Conservation (phyloP, 2,329 filamentous ascomycete genomes). For the Lecanoromycetidae sp. region DNA sequence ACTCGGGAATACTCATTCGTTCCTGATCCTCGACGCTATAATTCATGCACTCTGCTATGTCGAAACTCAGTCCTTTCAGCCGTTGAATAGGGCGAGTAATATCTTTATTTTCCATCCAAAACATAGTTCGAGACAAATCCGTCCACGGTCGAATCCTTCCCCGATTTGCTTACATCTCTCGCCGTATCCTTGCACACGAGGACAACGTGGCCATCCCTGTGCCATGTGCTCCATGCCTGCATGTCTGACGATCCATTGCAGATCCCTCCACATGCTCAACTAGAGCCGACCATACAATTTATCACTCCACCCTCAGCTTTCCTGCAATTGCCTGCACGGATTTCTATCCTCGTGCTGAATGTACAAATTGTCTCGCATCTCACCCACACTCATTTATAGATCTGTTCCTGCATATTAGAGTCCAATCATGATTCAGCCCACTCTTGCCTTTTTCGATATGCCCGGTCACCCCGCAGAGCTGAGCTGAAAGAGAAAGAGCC, state of each 20-base stretch:
- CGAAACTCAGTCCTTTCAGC: too few relatives aligned
- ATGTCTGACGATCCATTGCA: constrained; percentile 5
- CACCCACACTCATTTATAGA: not conserved
- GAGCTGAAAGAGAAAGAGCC: constrained; percentile 12
- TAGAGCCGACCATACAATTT: constrained; percentile 1
- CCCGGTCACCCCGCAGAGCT: constrained; percentile 3
- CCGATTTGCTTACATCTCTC: not conserved
- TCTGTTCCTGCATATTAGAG: not conserved
- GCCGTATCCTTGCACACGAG: not conserved
- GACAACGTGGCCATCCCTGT: constrained; percentile 13
- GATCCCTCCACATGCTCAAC: constrained; percentile 1
- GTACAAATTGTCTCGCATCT: not conserved
- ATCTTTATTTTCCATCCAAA: too few relatives aligned
- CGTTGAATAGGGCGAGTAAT: too few relatives aligned
- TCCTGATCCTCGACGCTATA: too few relatives aligned
- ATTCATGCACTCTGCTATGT: too few relatives aligned
- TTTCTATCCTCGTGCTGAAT: not conserved
- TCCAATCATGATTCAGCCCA: not conserved
- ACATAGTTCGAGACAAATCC: too few relatives aligned
- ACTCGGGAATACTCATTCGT: too few relatives aligned
- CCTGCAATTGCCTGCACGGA: not conserved
- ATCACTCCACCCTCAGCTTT: not conserved
- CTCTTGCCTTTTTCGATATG: not conserved
- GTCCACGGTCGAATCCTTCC: not conserved
- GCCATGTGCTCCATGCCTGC: constrained; percentile 13